Evolutionary conservation across 2,329 filamentous ascomycete species (phyloP).

Genomic region (Fusarium sarcochroum): DNA sequence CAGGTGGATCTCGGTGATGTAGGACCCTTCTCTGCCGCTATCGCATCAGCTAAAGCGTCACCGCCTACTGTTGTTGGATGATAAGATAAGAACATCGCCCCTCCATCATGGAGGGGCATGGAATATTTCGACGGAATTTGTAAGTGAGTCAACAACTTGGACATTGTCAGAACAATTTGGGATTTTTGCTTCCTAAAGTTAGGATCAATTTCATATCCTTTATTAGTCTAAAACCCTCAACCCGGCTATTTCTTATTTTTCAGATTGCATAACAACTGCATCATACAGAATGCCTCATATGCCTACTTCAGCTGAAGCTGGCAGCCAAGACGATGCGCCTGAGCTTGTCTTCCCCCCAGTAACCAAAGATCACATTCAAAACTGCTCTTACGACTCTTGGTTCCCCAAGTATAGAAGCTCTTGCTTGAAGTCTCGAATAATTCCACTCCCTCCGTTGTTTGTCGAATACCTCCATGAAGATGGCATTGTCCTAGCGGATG

Average conservation of each 20-base stretch:
- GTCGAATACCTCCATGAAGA: slow-evolving; percentile 91
- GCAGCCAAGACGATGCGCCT: slow-evolving; percentile 31
- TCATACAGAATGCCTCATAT: slow-evolving; percentile 54
- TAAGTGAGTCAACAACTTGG: slow-evolving; percentile 42
- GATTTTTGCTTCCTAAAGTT: background rate
- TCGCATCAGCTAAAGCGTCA: background rate
- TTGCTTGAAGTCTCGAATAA: slow-evolving; percentile 87
- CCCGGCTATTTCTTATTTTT: background rate
- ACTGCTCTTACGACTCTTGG: slow-evolving; percentile 96
- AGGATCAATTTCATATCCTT: background rate
- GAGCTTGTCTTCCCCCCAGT: slow-evolving; percentile 83
- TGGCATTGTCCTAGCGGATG: slow-evolving; percentile 88
- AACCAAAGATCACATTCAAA: slow-evolving; percentile 87
- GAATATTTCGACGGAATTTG: slow-evolving; percentile 39
- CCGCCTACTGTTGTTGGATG: slow-evolving; percentile 21
- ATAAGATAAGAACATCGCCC: slow-evolving; percentile 39
- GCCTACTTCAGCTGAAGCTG: slow-evolving; percentile 32
- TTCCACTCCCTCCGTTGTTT: slow-evolving; percentile 82
- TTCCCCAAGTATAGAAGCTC: slow-evolving; percentile 85
- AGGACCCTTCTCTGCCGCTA: slow-evolving; percentile 28
- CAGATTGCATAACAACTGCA: background rate
- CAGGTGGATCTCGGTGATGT: slow-evolving; percentile 35
- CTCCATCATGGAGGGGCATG: slow-evolving; percentile 40
- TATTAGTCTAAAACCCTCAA: too few relatives aligned
- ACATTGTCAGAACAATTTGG: background rate